phyloP scores from a whole-genome alignment of 768 basidiomycete genomes.

The Boletus eberwhitei region DNA sequence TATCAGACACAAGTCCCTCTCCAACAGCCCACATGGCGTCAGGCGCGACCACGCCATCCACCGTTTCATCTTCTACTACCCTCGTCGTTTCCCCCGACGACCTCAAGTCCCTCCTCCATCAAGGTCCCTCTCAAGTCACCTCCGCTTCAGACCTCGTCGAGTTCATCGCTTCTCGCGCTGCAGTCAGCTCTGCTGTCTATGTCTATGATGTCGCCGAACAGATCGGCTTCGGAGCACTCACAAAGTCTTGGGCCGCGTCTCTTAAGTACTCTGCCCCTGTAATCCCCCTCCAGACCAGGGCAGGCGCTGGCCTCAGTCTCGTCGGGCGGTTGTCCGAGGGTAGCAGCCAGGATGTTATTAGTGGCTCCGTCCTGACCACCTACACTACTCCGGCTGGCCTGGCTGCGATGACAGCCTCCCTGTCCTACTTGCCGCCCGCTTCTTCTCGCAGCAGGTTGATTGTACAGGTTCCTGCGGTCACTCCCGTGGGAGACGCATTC shows the following conservation, averaged over 20 bases:
- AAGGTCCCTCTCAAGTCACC: slow-evolving; percentile 1
- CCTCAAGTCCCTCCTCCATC: slow-evolving; percentile 20
- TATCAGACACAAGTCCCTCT: not conserved
- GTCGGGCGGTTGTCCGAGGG: slow-evolving; percentile 79
- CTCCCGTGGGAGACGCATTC: slow-evolving; percentile 61
- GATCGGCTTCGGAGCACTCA: slow-evolving; percentile 72
- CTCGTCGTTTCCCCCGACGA: slow-evolving; percentile 34
- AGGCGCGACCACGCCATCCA: not conserved
- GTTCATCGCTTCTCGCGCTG: slow-evolving; percentile 55
- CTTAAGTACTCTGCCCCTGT: slow-evolving; percentile 47
- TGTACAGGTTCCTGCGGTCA: slow-evolving; percentile 78
- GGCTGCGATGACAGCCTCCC: slow-evolving; percentile 75
- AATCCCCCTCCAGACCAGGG: slow-evolving; percentile 72
- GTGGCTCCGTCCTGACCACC: slow-evolving; percentile 63
- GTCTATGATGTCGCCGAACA: slow-evolving; percentile 83
- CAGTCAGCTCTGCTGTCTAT: slow-evolving; percentile 65
- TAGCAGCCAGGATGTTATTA: slow-evolving; percentile 63
- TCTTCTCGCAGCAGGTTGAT: slow-evolving; percentile 65
- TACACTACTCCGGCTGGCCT: slow-evolving; percentile 85
- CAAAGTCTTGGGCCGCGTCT: slow-evolving; percentile 59
- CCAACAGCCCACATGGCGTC: not conserved
- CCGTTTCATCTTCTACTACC: slow-evolving; percentile 33
- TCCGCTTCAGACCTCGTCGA: slow-evolving; percentile 68
- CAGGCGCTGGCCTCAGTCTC: slow-evolving; percentile 79
- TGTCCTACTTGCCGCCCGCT: slow-evolving; percentile 67